Conservation (phyloP, 2,329 filamentous ascomycete genomes). For the Venturia carpophila region DNA sequence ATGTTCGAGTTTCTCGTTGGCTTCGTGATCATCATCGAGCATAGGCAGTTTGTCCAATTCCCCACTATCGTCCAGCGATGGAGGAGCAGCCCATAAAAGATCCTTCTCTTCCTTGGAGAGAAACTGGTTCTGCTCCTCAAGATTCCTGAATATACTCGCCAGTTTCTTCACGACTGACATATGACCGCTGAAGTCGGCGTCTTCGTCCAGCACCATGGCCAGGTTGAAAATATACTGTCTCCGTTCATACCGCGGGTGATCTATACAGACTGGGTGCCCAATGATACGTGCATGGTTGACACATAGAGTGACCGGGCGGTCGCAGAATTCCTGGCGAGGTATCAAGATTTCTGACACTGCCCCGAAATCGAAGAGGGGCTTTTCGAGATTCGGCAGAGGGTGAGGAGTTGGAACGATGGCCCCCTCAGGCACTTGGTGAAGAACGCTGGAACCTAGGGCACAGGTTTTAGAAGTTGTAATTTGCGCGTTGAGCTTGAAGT, state of each 20-base stretch:
- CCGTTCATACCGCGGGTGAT: constrained; percentile 41
- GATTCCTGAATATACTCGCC: constrained; percentile 73
- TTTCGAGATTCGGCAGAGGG: constrained; percentile 22
- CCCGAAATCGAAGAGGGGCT: constrained; percentile 73
- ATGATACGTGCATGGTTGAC: constrained; percentile 53
- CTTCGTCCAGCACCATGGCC: constrained; percentile 61
- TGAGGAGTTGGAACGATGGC: constrained; percentile 41
- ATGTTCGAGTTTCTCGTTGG: constrained; percentile 8
- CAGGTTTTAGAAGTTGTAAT: neutral
- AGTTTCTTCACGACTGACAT: constrained; percentile 80
- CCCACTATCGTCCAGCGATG: constrained; percentile 10
- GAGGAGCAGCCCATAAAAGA: constrained; percentile 1
- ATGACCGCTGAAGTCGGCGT: constrained; percentile 67
- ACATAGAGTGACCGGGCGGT: constrained; percentile 72
- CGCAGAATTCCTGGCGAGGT: constrained; percentile 89
- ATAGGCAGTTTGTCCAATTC: constrained; percentile 2
- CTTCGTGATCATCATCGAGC: neutral
- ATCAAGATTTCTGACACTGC: constrained; percentile 89
- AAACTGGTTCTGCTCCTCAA: constrained; percentile 88
- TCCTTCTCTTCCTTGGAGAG: constrained; percentile 53
- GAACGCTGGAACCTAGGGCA: constrained; percentile 49
- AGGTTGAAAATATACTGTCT: constrained; percentile 20
- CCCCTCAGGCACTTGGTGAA: constrained; percentile 57
- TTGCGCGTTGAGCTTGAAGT: neutral
- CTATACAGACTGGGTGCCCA: constrained; percentile 26